Base-by-base conservation (phyloP, 2,329 filamentous ascomycete genomes). In the Microthyrium microscopicum region DNA sequence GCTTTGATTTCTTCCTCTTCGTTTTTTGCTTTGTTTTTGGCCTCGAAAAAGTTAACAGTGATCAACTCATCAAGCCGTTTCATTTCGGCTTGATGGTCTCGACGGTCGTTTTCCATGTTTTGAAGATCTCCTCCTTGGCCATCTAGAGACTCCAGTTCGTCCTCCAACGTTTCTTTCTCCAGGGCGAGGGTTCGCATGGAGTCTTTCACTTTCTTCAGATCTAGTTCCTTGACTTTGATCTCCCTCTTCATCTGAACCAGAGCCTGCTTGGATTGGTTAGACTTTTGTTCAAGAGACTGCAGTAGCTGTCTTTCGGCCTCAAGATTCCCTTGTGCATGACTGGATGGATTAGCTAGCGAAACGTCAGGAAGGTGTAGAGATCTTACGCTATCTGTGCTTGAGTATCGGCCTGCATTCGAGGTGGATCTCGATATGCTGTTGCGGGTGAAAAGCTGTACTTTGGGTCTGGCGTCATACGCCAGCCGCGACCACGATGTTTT, bases 361-460 rank as follows among this genome's bases (percentile, higher is more conserved):
- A n/a, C n/a, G n/a, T n/a, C n/a, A n/a, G n/a, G n/a, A 11, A 12
- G 17, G n/a, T 9, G 17, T 21, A 20, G 7, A 2, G n/a, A 32
- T 31, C 34, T 36, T 18, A 36, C 34, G 25, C 28, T 17, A 85
- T 66, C 46, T 82, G 77, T 13, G 68, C 68, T 36, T 70, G 76
- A 18, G 70, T 62, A 47, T 92, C 80, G 1, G 79, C 76, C 47
- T 77, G 77, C 73, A 93, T 91, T n/a, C 84, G 72, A 17, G 77
- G 62, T 7, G 55, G 57, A 25, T 67, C 61, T 1, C 47, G 52
- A 42, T 60, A 71, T 12, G 66, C 62, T 5, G 60, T 51, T 4
- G 77, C 61, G 9, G 68, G 66, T 25, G 58, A 56, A n/a, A n/a
- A n/a, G n/a, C n/a, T n/a, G n/a, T n/a, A n/a, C n/a, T 13, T 13